Base-by-base conservation (phyloP, 176 grass and related monocot species). In the Ampelocalamus luodianensis region DNA sequence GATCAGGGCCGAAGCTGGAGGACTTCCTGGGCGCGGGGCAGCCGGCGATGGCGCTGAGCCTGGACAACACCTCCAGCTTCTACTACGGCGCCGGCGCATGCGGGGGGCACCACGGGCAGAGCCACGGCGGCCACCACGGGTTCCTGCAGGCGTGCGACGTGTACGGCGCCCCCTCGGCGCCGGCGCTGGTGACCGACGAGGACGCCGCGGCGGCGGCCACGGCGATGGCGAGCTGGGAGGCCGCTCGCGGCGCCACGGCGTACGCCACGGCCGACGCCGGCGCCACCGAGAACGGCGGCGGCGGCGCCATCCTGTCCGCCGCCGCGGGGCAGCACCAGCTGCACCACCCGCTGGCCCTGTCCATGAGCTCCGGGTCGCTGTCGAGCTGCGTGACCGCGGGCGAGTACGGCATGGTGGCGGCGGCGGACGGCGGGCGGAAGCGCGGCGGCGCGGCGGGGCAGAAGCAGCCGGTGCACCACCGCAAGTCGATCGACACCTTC, bases 401-500 rank as follows among this genome's bases (percentile, higher is more conserved):
- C 71, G 51, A 82, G 74, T 88, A 85, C 62, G 84, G 87, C 58
- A 48, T 23, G 4, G 26, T 26, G 10, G 68, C 29, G n/a, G 64
- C 20, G 43, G 59, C 61, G 8, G 96, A 93, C 76, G 91, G 79
- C 46, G 87, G 87, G 66, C 87, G 92, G 32, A 98, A 95, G 86
- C 90, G 96, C 76, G 88, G 91, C 10, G 87, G 88, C 60, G 73
- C 67, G 59, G 80, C 74, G 2, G 85, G 80, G 49, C 91, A 90
- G 59, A 99, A 99, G 88, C 96, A 99, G 63, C 91, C 96, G 4
- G 96, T 98, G 44, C 93, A 99, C 82, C 89, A 99, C 86, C 89
- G 96, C 82, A 99, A 99, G 79, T 99, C 96, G 27, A 99, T 99
- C 77, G 96, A 99, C 78, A 99, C 96, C 74, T 99, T 99, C 76